Base-by-base conservation (phyloP, 345 rosid genomes). In the Conringia planisiliqua region DNA sequence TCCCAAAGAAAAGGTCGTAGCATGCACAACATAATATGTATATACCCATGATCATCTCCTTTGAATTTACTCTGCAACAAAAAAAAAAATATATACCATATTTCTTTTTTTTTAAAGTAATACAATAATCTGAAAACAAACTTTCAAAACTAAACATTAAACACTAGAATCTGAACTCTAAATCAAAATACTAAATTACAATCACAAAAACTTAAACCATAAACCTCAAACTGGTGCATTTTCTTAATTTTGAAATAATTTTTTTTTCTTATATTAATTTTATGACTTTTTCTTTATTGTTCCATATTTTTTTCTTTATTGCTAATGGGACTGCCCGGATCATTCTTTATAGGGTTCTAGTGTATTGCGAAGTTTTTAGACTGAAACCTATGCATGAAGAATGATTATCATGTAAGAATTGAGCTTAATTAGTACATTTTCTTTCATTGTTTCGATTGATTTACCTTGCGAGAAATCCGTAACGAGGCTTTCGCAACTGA, bases 391-490 rank as follows among this genome's bases (percentile, higher is more conserved):
- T 22, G 30, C 10, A 22, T 22, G 7, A 20, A 10, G n/a, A 35
- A 24, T 51, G 32, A 36, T n/a, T n/a, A n/a, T 18, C 24, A 52
- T 10, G 54, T 29, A 20, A 69, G n/a, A 30, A 8, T 4, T 30
- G 32, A 69, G 20, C 43, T 56, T 42, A 3, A 9, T 1, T 18
- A 20, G 22, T 22, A 43, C 11, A 13, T 18, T 22, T 18, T 42
- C n/a, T n/a, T n/a, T n/a, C n/a, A n/a, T n/a, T n/a, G n/a, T n/a
- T 20, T 35, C 6, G 12, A 35, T 35, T 50, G 7, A 16, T 27
- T 52, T 79, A 92, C 96, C 95, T 85, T 72, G 87, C 80, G 59
- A 85, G 79, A 4, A 86, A 52, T 71, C 76, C 80, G 33, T 85
- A 58, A 3, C 82, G 36, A 44, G 55, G 36, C 51, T 42, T 60